Base-by-base conservation (phyloP, 2,329 filamentous ascomycete genomes). In the Penicillium sp. region DNA sequence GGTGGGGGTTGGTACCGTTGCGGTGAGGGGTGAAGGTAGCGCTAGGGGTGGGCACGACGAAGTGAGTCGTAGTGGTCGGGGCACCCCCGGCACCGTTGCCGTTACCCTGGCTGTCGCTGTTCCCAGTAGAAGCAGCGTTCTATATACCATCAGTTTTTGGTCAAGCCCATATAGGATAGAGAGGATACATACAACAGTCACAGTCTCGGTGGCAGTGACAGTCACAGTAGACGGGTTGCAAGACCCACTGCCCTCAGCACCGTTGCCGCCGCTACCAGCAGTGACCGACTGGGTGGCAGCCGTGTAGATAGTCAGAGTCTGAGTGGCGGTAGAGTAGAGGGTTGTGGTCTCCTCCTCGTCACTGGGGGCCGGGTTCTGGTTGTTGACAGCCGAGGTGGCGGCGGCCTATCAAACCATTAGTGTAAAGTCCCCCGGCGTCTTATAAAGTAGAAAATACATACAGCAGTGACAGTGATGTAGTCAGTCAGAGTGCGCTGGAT, bases 401-500 rank as follows among this genome's bases (percentile, higher is more conserved):
- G 41, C 18, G 7, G 37, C 44, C 46, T 47, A 28, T 33, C 25
- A 13, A 13, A 14, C 9, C 7, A 14, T 39, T 29, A 43, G 39
- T 16, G 25, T n/a, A n/a, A n/a, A n/a, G 11, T 6, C 11, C 5
- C 10, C 11, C 6, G 11, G 14, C 5, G 11, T 6, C n/a, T 10
- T 9, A 4, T n/a, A 10, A 10, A 10, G 9, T 11, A 26, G 4
- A 0, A 31, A 10, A 7, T 31, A 14, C 25, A 5, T 27, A 14
- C 58, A 18, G 49, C 53, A 39, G 47, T 56, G 39, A 58, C 50
- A 16, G 58, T 60, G 41, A 56, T 37, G 18, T 51, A 33, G 11
- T 51, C 34, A 29, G 61, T 65, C 20, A 50, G 47, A 30, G 64
- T 67, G 39, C 48, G 53, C 52, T 60, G 58, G 36, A 68, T 55